phyloP scores from a whole-genome alignment of 179 eudicot species.

The Silene coronaria region DNA sequence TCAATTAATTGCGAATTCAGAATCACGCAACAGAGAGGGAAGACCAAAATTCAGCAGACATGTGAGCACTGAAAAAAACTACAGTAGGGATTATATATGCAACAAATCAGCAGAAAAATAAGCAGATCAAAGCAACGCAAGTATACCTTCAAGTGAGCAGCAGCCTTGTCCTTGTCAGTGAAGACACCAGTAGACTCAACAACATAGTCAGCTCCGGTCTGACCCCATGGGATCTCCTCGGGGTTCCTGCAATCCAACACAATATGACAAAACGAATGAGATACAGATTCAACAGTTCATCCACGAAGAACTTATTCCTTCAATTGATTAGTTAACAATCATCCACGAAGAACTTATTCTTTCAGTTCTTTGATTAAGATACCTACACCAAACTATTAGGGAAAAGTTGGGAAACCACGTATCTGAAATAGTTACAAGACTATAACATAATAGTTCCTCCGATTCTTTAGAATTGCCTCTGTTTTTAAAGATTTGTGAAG shows the following conservation, averaged over 20 bases:
- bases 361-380: too few species aligned
- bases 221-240: constrained; percentile 65
- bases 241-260: constrained; percentile 43
- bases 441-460: too few species aligned
- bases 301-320: not conserved
- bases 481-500: too few species aligned
- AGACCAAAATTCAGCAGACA: not conserved
- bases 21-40: not conserved
- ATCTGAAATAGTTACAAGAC: too few species aligned
- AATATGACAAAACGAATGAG: not conserved
- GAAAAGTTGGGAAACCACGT: too few species aligned
- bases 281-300: not conserved
- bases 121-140: not conserved
- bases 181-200: constrained; percentile 74
- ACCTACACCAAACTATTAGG: not conserved
- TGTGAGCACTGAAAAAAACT: not conserved
- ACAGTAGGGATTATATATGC: too few species aligned
- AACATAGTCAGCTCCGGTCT: constrained; percentile 49
- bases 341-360: too few species aligned
- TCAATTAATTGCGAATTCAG: not conserved
- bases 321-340: too few species aligned
- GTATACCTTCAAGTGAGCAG: constrained; percentile 61
- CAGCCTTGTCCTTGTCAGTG: constrained; percentile 66
- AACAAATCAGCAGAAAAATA: too few species aligned
- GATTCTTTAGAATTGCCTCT: too few species aligned